Evolutionary conservation across 257 asterid genomes (phyloP).

Genomic region (Linaria vulgaris): DNA sequence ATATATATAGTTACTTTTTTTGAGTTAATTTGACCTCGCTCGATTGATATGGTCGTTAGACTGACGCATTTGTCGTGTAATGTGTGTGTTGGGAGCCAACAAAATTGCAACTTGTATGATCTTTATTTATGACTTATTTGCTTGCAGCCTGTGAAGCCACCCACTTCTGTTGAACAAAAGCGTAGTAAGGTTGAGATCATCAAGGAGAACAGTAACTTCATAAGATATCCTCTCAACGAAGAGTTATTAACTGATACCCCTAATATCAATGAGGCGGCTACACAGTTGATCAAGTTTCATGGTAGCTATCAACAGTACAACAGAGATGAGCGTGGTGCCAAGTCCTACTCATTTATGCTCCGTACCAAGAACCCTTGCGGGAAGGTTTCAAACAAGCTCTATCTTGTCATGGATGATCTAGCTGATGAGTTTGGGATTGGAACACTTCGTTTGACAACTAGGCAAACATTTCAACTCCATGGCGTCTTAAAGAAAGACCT

Average conservation of each 20-base stretch:
- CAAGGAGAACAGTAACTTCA: conserved; percentile 90
- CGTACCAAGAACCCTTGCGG: conserved; percentile 99
- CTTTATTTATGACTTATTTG: too few species aligned
- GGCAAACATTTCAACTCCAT: conserved; percentile 97
- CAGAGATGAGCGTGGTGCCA: conserved; percentile 88
- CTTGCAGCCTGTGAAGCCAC: conserved; percentile 77
- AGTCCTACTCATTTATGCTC: conserved; percentile 89
- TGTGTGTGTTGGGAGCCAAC: too few species aligned
- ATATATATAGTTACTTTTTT: neutral
- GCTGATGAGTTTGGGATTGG: conserved; percentile 94
- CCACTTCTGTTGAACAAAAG: conserved; percentile 59
- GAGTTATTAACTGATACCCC: conserved; percentile 80
- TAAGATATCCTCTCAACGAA: conserved; percentile 91
- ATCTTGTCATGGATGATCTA: conserved; percentile 87
- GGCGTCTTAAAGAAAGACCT: conserved; percentile 87
- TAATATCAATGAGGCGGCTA: conserved; percentile 82
- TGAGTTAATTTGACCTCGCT: neutral
- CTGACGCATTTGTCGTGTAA: too few species aligned
- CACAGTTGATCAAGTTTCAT: conserved; percentile 92
- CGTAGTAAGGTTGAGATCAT: conserved; percentile 93
- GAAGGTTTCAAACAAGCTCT: conserved; percentile 83
- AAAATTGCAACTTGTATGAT: too few species aligned
- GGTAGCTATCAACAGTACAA: conserved; percentile 95
- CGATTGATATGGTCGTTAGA: too few species aligned
- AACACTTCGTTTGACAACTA: conserved; percentile 91